phyloP scores from a whole-genome alignment of 805 yeast genomes.

The Saturnispora sanitii region DNA sequence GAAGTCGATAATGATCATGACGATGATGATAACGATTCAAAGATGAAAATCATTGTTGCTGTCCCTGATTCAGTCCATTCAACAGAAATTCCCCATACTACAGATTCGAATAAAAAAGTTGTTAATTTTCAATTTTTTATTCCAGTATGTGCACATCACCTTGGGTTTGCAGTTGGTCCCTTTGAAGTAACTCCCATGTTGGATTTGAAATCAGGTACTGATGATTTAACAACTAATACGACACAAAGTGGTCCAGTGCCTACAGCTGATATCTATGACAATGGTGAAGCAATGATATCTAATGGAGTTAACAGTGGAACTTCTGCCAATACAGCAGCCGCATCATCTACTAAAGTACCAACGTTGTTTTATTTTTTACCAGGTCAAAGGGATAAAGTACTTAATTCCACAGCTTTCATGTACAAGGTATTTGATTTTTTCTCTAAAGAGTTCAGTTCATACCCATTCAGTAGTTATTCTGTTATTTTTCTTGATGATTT shows the following conservation, averaged over 20 bases:
- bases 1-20: constrained; percentile 28
- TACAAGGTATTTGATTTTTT: constrained; percentile 74
- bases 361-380: constrained; percentile 57
- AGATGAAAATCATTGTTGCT: constrained; percentile 48
- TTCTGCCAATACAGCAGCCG: constrained; percentile 10
- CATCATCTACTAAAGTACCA: constrained; percentile 33
- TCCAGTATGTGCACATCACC: constrained; percentile 87
- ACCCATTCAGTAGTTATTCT: constrained; percentile 77
- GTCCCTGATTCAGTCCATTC: constrained; percentile 61
- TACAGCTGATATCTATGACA: constrained; percentile 19
- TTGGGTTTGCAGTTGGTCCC: constrained; percentile 92
- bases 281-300: too few relatives aligned
- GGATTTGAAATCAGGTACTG: constrained; percentile 29
- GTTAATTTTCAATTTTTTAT: constrained; percentile 70
- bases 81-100: constrained; percentile 65
- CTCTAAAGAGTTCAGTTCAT: constrained; percentile 84
- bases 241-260: constrained; percentile 22
- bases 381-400: constrained; percentile 42
- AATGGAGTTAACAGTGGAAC: too few relatives aligned
- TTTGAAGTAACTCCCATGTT: constrained; percentile 56
- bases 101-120: constrained; percentile 64
- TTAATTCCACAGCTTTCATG: constrained; percentile 68
- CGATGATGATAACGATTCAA: constrained; percentile 35
- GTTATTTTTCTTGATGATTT: constrained; percentile 61
- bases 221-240: constrained; percentile 17